Conservation (phyloP, 352 stramenopile species). For the Bremia lactucae region DNA sequence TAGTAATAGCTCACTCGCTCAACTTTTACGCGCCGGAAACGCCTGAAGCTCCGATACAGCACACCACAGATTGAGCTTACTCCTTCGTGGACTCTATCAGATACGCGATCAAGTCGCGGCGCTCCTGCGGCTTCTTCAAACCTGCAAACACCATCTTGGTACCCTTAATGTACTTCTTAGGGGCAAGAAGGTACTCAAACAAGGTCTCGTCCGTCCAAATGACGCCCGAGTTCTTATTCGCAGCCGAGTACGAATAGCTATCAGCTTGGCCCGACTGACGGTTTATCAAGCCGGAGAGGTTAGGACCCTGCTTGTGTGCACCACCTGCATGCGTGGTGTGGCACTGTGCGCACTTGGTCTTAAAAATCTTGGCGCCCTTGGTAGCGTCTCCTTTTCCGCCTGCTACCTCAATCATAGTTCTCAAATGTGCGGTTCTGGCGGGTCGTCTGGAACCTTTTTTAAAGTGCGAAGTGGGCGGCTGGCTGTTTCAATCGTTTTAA, state of each 20-base stretch:
- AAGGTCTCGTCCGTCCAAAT: conserved; percentile 95
- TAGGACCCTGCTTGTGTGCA: conserved; percentile 98
- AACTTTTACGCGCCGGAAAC: too few relatives aligned
- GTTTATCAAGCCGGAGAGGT: conserved; percentile 95
- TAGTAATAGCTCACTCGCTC: too few relatives aligned
- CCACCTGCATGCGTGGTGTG: conserved; percentile 85
- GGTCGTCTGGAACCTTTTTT: conserved; percentile 12
- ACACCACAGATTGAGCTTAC: conserved; percentile 5
- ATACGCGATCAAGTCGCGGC: conserved; percentile 98
- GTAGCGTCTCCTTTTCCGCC: conserved; percentile 58
- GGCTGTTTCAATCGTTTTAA: neutral
- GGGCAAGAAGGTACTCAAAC: conserved; percentile 97
- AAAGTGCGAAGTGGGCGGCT: neutral
- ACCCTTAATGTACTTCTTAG: conserved; percentile 99
- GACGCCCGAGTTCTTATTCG: conserved; percentile 98
- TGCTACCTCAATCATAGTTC: conserved; percentile 32
- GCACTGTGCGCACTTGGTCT: conserved; percentile 95
- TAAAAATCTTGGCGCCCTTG: conserved; percentile 93
- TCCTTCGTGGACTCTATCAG: conserved; percentile 80
- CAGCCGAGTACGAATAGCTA: conserved; percentile 96
- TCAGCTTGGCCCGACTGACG: conserved; percentile 93
- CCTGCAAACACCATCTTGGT: conserved; percentile 99
- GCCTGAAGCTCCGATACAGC: too few relatives aligned
- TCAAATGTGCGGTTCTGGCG: conserved; percentile 15
- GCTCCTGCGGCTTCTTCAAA: conserved; percentile 96